These are phyloP conservation scores for Penicillium oxalicum DNA, from an alignment of 2,329 filamentous ascomycete species.

Conservation along the genomic window DNA sequence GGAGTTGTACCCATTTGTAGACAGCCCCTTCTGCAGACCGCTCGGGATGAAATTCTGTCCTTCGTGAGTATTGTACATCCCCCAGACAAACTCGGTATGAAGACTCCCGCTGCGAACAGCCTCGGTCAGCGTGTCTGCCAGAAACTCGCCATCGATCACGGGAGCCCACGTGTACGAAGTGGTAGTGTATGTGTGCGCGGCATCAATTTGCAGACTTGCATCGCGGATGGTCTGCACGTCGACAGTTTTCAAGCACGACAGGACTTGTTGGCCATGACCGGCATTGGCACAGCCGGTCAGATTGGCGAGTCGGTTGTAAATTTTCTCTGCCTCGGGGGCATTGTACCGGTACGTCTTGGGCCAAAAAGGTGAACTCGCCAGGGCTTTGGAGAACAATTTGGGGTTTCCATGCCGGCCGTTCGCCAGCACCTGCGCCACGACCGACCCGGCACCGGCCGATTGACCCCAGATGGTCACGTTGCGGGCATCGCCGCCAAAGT, in stretches of 20 bases:
- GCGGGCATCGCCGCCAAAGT: constrained; percentile 50
- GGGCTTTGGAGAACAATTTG: constrained; percentile 46
- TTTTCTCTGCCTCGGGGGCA: constrained; percentile 45
- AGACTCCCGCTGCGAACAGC: constrained; percentile 36
- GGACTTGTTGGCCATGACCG: constrained; percentile 29
- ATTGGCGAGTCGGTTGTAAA: constrained; percentile 45
- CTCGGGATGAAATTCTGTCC: constrained; percentile 57
- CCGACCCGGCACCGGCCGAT: constrained; percentile 48
- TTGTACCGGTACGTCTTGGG: constrained; percentile 53
- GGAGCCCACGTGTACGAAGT: constrained; percentile 56
- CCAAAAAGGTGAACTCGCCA: constrained; percentile 54
- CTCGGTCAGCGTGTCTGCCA: constrained; percentile 44
- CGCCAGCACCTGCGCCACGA: constrained; percentile 41
- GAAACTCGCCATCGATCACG: constrained; percentile 53
- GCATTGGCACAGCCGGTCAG: constrained; percentile 45
- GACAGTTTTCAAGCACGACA: constrained; percentile 51
- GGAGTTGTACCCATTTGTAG: constrained; percentile 45
- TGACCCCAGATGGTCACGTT: constrained; percentile 54
- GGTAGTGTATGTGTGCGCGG: constrained; percentile 49
- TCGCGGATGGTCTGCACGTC: constrained; percentile 50
- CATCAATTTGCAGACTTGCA: constrained; percentile 47
- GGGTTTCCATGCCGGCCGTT: constrained; percentile 39
- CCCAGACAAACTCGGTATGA: constrained; percentile 45
- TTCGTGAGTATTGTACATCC: constrained; percentile 59
- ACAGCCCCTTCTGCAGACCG: constrained; percentile 37